A percentile compares a stretch with the other conserved stretches of the same genome.
Conservation (phyloP, 2,329 filamentous ascomycete species). For the Fusarium incarnatum region DNA sequence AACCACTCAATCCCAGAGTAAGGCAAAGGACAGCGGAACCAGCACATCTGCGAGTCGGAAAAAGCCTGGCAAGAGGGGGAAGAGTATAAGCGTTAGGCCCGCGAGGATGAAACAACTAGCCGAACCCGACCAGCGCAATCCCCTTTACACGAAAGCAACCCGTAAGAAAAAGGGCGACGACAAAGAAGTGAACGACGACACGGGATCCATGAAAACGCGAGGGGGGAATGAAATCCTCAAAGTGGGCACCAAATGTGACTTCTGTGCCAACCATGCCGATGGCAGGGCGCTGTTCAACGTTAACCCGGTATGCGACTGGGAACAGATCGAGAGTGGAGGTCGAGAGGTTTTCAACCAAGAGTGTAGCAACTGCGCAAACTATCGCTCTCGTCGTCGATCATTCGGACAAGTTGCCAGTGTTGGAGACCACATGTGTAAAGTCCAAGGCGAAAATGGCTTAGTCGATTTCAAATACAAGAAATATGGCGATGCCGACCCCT, state of each 20-base stretch:
- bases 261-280: constrained; percentile 21
- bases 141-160: neutral
- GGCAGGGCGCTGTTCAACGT: constrained; percentile 6
- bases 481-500: constrained; percentile 26
- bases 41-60: neutral
- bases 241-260: constrained; percentile 12
- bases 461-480: constrained; percentile 15
- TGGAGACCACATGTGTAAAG: constrained; percentile 11
- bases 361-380: constrained; percentile 38
- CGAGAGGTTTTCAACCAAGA: constrained; percentile 1
- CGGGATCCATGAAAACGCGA: neutral
- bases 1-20: neutral
- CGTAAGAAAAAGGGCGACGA: neutral
- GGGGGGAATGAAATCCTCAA: neutral
- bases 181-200: neutral
- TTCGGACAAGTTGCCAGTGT: neutral
- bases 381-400: constrained; percentile 15
- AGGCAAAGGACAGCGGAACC: neutral
- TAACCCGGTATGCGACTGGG: constrained; percentile 2
- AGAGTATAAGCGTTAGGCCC: neutral
- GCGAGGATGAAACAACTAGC: neutral
- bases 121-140: neutral
- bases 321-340: neutral
- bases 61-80: neutral
- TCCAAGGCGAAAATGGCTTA: neutral